Evolutionary conservation across 768 basidiomycete genomes (phyloP).

Genomic region (Pisolithus marmoratus): DNA sequence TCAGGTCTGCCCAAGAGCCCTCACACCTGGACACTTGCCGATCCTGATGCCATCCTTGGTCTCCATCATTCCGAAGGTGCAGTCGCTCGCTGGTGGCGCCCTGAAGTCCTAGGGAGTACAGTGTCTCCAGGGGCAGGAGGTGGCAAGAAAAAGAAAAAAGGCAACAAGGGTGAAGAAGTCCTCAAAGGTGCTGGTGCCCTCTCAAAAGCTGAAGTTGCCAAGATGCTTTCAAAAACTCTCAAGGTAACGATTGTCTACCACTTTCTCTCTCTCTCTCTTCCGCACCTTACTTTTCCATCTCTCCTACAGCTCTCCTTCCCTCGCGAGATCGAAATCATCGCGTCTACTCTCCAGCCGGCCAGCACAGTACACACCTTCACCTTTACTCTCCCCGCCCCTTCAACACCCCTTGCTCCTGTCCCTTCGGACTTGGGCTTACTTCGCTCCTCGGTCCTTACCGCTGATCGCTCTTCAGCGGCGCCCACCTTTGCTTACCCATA

Average conservation of each 20-base stretch:
- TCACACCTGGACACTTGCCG: slow-evolving; percentile 85
- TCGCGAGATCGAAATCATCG: slow-evolving; percentile 90
- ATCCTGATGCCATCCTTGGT: slow-evolving; percentile 76
- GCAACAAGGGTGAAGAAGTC: slow-evolving; percentile 55
- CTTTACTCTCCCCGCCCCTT: slow-evolving; percentile 75
- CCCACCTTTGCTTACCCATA: slow-evolving; percentile 69
- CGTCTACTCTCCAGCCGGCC: slow-evolving; percentile 90
- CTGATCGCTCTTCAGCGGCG: slow-evolving; percentile 60
- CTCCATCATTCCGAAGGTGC: slow-evolving; percentile 81
- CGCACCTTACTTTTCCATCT: slow-evolving; percentile 1
- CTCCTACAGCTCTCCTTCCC: slow-evolving; percentile 73
- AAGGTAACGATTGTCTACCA: slow-evolving; percentile 48
- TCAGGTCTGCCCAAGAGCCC: slow-evolving; percentile 87
- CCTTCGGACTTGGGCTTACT: slow-evolving; percentile 55
- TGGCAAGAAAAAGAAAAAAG: slow-evolving; percentile 65
- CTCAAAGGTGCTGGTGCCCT: slow-evolving; percentile 77
- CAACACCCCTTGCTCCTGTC: slow-evolving; percentile 70
- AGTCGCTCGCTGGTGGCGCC: slow-evolving; percentile 85
- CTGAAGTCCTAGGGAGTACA: slow-evolving; percentile 86
- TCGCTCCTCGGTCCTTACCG: slow-evolving; percentile 68
- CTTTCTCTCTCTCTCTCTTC: not conserved
- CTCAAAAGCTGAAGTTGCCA: slow-evolving; percentile 80
- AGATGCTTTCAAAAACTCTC: slow-evolving; percentile 86
- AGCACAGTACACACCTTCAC: slow-evolving; percentile 91
- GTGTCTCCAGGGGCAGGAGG: slow-evolving; percentile 81